Percentiles rank a stretch among this genome's conserved stretches.
Conservation (phyloP, 495 filamentous ascomycete genomes). For the Neurospora tetrasperma region DNA sequence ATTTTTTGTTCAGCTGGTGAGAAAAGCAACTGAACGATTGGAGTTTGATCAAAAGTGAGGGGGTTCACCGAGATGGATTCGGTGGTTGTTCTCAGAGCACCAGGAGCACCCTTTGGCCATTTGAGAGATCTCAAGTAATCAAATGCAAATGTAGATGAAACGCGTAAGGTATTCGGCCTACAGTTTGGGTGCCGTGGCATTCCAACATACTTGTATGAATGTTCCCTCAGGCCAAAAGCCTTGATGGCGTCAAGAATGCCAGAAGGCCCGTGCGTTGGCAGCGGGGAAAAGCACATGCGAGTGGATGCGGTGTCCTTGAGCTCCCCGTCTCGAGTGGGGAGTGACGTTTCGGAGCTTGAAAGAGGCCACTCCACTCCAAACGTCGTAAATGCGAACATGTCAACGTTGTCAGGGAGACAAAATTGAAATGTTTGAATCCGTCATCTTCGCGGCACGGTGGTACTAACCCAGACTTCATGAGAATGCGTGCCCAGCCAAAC, state of each 20-base stretch:
- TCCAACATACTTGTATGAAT: no score
- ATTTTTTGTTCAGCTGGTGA: neutral
- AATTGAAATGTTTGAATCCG: neutral
- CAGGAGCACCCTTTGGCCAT: no score
- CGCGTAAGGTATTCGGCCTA: no score
- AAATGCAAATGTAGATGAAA: no score
- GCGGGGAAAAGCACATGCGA: neutral
- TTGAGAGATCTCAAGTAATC: no score
- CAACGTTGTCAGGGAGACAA: neutral
- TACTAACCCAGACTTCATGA: neutral
- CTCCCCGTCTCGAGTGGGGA: neutral
- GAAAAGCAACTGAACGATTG: neutral
- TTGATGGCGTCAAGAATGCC: neutral
- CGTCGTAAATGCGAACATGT: neutral
- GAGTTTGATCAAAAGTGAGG: neutral
- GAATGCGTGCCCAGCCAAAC: no score
- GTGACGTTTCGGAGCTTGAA: neutral
- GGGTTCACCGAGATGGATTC: neutral
- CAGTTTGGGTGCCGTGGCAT: neutral
- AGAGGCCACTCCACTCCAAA: neutral
- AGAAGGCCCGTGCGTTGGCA: neutral
- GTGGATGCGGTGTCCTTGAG: neutral
- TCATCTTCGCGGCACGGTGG: neutral
- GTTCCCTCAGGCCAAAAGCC: neutral
- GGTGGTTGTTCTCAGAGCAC: neutral